A percentile compares a stretch with the other conserved stretches of the same genome.
Evolutionary conservation across 2,329 filamentous ascomycete genomes (phyloP).

Genomic region (Epichloe baconii): DNA sequence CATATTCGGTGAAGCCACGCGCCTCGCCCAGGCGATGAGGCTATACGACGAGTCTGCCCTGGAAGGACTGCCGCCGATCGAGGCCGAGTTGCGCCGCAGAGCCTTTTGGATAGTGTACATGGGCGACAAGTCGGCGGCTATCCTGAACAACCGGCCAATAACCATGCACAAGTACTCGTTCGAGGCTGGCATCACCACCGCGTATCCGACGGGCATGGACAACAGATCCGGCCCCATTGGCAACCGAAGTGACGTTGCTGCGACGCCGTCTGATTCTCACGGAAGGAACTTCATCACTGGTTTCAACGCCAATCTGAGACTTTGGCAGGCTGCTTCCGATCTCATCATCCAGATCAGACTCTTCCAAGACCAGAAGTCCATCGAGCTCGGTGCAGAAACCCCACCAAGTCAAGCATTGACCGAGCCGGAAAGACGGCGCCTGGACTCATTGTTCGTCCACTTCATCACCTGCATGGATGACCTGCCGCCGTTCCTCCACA

Average conservation of each 20-base stretch:
- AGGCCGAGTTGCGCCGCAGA: slow-evolving; percentile 24
- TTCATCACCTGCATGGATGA: slow-evolving; percentile 29
- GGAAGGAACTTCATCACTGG: slow-evolving; percentile 21
- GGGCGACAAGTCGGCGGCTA: slow-evolving; percentile 26
- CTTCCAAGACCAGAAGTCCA: slow-evolving; percentile 15
- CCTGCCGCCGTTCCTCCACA: slow-evolving; percentile 23
- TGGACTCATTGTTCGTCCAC: slow-evolving; percentile 23
- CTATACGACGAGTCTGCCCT: slow-evolving; percentile 27
- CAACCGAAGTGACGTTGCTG: slow-evolving; percentile 6
- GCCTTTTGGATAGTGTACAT: slow-evolving; percentile 28
- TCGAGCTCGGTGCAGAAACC: slow-evolving; percentile 1
- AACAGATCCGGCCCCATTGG: slow-evolving; percentile 9
- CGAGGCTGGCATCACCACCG: slow-evolving; percentile 25
- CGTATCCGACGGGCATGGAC: slow-evolving; percentile 20
- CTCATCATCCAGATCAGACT: slow-evolving; percentile 23
- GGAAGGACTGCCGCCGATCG: slow-evolving; percentile 21
- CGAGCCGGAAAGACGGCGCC: slow-evolving; percentile 16
- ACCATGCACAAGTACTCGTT: slow-evolving; percentile 31
- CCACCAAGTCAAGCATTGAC: slow-evolving; percentile 5
- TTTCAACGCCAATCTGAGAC: slow-evolving; percentile 28
- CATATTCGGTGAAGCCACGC: slow-evolving; percentile 29
- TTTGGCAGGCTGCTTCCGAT: slow-evolving; percentile 28
- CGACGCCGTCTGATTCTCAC: slow-evolving; percentile 7
- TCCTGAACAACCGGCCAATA: slow-evolving; percentile 28
- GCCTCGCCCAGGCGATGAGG: slow-evolving; percentile 29